Conservation (phyloP, 78 protist species). For the Thecamonas trahens region DNA sequence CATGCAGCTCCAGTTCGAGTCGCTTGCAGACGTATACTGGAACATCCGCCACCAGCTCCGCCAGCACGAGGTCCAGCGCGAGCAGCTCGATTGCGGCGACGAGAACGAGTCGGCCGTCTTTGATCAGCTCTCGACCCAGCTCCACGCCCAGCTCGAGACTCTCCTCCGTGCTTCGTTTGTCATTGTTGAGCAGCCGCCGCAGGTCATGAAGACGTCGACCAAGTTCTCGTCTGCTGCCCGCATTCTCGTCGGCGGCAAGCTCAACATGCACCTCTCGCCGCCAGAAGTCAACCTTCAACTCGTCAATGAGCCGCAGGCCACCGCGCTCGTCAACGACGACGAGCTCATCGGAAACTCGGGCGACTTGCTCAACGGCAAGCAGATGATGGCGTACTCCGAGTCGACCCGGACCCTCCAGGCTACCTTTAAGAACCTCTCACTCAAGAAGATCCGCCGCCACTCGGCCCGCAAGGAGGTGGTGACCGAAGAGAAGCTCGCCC, state of each 20-base stretch:
- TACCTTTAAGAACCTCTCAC: neutral
- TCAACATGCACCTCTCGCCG: neutral
- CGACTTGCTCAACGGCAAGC: neutral
- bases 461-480: neutral
- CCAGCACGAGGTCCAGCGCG: too few species aligned
- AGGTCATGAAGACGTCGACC: conserved; percentile 5
- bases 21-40: too few species aligned
- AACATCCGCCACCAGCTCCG: too few species aligned
- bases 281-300: neutral
- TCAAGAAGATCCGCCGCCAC: neutral
- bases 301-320: neutral
- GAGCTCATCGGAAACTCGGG: neutral
- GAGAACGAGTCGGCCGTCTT: too few species aligned
- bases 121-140: too few species aligned
- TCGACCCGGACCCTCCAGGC: neutral
- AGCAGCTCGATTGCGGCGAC: too few species aligned
- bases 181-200: conserved; percentile 1
- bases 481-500: conserved; percentile 2
- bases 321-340: neutral
- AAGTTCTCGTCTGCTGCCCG: neutral
- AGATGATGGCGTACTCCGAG: neutral
- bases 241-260: neutral
- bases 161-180: conserved; percentile 1
- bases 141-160: too few species aligned
- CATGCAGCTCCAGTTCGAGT: too few species aligned